Percentiles rank a stretch among this genome's conserved stretches.
Evolutionary conservation across 75 land plant species (phyloP).

Genomic region (Sequoia sempervirens): DNA sequence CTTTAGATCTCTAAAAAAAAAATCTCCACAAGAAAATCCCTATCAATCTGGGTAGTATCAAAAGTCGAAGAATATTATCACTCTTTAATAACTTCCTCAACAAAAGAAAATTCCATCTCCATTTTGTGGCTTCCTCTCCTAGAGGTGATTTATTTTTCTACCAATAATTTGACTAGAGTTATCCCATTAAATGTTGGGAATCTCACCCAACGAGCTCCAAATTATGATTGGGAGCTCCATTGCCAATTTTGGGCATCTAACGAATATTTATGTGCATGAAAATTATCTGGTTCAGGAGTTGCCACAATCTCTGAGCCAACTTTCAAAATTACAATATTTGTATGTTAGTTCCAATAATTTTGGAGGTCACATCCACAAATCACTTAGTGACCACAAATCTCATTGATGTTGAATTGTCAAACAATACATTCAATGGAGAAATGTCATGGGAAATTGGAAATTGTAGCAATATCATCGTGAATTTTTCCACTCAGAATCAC

Average conservation of each 20-base stretch:
- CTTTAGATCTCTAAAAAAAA: constrained; percentile 29
- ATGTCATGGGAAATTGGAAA: no score
- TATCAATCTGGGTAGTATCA: constrained; percentile 15
- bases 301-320: no score
- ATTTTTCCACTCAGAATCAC: no score
- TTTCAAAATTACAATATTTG: no score
- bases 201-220: constrained; percentile 8
- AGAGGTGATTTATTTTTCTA: constrained; percentile 1
- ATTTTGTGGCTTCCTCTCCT: constrained; percentile 16
- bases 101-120: constrained; percentile 12
- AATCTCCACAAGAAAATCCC: constrained; percentile 28
- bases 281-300: no score
- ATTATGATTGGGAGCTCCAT: constrained; percentile 17
- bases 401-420: no score
- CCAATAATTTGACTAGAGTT: constrained; percentile 20
- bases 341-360: constrained; percentile 30
- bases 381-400: no score
- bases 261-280: constrained; percentile 33
- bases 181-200: constrained; percentile 20
- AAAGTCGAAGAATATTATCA: constrained; percentile 5
- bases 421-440: no score
- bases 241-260: constrained; percentile 25
- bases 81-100: constrained; percentile 20
- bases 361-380: no score
- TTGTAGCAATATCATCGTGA: no score